Evolutionary conservation across 495 filamentous ascomycete genomes (phyloP).

Genomic region (Ascobolus immersus): DNA sequence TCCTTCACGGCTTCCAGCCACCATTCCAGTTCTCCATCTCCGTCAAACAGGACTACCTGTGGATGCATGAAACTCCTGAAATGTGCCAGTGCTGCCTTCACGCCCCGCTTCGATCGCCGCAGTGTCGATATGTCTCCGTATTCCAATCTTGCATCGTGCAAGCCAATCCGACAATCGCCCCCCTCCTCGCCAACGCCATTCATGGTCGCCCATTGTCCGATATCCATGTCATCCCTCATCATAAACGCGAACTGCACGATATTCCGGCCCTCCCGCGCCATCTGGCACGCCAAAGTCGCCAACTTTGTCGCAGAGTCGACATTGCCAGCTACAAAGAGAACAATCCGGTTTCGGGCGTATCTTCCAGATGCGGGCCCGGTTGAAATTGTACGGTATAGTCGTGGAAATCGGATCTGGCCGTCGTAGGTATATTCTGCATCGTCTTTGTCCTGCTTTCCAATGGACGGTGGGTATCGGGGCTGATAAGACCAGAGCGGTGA

Average conservation of each 20-base stretch:
- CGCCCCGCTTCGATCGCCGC: too few relatives aligned
- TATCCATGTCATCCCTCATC: conserved; percentile 27
- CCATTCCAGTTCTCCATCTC: conserved; percentile 22
- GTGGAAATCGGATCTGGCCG: too few relatives aligned
- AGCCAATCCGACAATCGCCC: conserved; percentile 21
- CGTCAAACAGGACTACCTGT: conserved; percentile 25
- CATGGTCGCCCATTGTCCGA: conserved; percentile 24
- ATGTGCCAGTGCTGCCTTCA: too few relatives aligned
- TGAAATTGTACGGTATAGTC: too few relatives aligned
- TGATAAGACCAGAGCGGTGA: too few relatives aligned
- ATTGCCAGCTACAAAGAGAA: conserved; percentile 27
- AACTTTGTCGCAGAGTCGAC: conserved; percentile 27
- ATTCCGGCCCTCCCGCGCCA: conserved; percentile 22
- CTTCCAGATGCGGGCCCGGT: too few relatives aligned
- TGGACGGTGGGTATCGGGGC: too few relatives aligned
- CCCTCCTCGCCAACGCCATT: conserved; percentile 23
- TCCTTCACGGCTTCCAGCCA: conserved; percentile 24
- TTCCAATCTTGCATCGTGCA: too few relatives aligned
- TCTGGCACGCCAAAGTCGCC: conserved; percentile 28
- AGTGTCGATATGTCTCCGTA: too few relatives aligned
- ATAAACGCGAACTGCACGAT: conserved; percentile 30
- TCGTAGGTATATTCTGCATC: too few relatives aligned
- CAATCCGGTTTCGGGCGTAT: conserved; percentile 18
- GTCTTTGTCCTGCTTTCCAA: too few relatives aligned
- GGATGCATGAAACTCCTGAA: conserved; percentile 24